phyloP scores from a whole-genome alignment of 2,329 filamentous ascomycete genomes.

The Aspergillus fijiensis region DNA sequence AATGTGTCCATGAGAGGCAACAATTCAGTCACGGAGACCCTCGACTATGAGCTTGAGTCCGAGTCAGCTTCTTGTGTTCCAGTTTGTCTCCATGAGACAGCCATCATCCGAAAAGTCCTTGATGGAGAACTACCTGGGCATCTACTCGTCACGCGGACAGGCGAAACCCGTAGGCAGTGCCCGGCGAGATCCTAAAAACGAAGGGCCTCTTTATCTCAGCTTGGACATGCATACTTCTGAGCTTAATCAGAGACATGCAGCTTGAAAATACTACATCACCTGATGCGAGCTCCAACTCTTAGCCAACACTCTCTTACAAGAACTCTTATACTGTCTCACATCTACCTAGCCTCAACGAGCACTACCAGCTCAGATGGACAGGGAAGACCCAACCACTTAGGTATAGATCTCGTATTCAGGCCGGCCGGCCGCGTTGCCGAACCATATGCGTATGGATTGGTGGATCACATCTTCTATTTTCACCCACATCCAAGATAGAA shows the following conservation, averaged over 20 bases:
- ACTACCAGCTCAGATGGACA: neutral
- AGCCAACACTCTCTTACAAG: neutral
- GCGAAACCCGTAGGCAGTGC: too few species aligned
- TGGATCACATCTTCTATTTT: neutral
- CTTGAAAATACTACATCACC: neutral
- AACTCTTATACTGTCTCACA: neutral
- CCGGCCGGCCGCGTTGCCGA: neutral
- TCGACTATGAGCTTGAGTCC: neutral
- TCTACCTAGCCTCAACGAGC: neutral
- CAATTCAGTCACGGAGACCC: neutral
- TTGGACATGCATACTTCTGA: neutral
- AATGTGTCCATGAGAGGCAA: neutral
- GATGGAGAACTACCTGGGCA: neutral
- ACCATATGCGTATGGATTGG: neutral
- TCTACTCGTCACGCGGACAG: too few species aligned
- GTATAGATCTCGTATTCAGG: conserved; percentile 12
- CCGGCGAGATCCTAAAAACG: too few species aligned
- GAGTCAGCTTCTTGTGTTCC: neutral
- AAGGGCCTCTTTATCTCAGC: neutral
- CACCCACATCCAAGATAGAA: neutral
- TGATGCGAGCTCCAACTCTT: neutral
- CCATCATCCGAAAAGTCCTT: neutral
- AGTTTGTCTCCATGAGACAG: neutral
- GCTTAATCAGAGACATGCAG: neutral
- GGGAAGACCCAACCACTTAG: neutral